These are phyloP conservation scores for Madurella fahalii DNA, from an alignment of 2,329 filamentous ascomycete species.

Conservation along the genomic window DNA sequence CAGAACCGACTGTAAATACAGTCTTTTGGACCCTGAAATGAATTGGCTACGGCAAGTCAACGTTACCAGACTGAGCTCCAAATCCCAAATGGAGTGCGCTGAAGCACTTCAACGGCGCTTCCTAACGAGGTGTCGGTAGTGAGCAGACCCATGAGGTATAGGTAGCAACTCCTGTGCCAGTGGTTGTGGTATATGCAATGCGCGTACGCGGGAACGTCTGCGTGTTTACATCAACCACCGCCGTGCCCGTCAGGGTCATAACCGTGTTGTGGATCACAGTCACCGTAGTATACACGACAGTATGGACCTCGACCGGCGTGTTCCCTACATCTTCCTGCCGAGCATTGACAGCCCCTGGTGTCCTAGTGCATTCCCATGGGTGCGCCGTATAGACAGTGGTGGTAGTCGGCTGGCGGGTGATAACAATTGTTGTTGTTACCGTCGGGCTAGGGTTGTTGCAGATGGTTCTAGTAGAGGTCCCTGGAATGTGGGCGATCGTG, in stretches of 20 bases:
- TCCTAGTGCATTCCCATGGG: background rate
- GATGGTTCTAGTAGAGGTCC: background rate
- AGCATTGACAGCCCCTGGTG: too few relatives aligned
- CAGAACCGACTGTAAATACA: too few relatives aligned
- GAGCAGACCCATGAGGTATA: too few relatives aligned
- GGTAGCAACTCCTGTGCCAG: background rate
- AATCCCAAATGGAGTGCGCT: too few relatives aligned
- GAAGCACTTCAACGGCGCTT: too few relatives aligned
- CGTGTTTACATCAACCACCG: slow-evolving; percentile 13
- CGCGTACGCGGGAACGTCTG: slow-evolving; percentile 10
- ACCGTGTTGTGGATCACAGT: slow-evolving; percentile 13
- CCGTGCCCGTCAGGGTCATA: slow-evolving; percentile 17
- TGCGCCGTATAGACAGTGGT: background rate
- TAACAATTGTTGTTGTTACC: background rate
- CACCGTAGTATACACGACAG: slow-evolving; percentile 16
- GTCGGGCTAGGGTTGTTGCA: slow-evolving; percentile 3
- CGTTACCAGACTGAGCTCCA: too few relatives aligned
- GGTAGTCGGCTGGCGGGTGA: background rate
- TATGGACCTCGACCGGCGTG: slow-evolving; percentile 11
- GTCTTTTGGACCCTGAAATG: too few relatives aligned
- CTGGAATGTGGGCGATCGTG: background rate
- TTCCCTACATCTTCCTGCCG: background rate
- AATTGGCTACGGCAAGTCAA: too few relatives aligned
- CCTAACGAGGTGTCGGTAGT: too few relatives aligned
- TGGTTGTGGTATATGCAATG: slow-evolving; percentile 2